Conservation (phyloP, 1,284 basidiomycete genomes). For the Clitocybe nebularis region DNA sequence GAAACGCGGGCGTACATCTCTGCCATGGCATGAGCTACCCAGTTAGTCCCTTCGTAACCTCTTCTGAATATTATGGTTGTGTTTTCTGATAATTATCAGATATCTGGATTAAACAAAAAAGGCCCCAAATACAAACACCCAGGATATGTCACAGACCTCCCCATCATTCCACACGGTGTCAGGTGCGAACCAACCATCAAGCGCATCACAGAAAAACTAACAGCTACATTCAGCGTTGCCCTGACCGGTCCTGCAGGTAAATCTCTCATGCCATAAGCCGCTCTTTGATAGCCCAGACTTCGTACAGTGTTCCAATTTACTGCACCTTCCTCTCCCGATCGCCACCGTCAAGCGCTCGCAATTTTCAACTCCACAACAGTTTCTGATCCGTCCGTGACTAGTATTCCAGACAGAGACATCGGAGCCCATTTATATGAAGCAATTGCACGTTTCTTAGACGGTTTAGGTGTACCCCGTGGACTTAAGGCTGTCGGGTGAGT, state of each 20-base stretch:
- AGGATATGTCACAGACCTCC: conserved; percentile 76
- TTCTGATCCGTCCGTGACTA: conserved; percentile 65
- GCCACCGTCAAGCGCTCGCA: conserved; percentile 85
- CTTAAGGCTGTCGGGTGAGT: conserved; percentile 74
- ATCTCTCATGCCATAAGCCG: too few species aligned
- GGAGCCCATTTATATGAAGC: conserved; percentile 84
- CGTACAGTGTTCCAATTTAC: conserved; percentile 86
- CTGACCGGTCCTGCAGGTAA: conserved; percentile 82
- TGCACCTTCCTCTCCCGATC: conserved; percentile 84
- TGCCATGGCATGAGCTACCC: conserved; percentile 88
- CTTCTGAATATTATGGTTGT: conserved; percentile 4
- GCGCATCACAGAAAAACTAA: conserved; percentile 4
- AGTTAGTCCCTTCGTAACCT: conserved; percentile 33
- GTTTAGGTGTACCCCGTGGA: conserved; percentile 84
- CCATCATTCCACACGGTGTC: conserved; percentile 92
- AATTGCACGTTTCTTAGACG: conserved; percentile 88
- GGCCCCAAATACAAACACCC: conserved; percentile 87
- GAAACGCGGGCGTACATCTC: conserved; percentile 91
- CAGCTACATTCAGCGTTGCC: conserved; percentile 52
- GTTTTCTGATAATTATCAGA: conserved; percentile 42
- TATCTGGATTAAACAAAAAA: conserved; percentile 93
- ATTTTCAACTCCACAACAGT: conserved; percentile 73
- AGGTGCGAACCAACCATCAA: conserved; percentile 41
- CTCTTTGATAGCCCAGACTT: neutral
- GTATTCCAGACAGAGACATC: conserved; percentile 79